Conservation (phyloP, 345 rosid genomes). For the Trapa incisa region DNA sequence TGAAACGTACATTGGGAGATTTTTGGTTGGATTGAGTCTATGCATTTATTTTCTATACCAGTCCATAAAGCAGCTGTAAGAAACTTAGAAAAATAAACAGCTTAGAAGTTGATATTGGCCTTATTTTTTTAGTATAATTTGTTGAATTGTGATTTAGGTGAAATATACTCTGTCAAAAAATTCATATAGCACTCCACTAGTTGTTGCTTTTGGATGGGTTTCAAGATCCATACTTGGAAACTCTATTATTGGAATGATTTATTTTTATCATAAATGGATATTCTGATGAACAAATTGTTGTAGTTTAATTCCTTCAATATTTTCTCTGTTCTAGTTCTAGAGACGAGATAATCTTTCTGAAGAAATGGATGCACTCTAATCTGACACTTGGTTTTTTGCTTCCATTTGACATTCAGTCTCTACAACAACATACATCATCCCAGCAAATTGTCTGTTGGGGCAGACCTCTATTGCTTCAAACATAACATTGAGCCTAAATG, state of each 20-base stretch:
- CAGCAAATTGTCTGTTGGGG: conserved; percentile 45
- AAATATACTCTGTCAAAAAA: too few species aligned
- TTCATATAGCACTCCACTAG: not conserved
- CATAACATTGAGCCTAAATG: conserved; percentile 84
- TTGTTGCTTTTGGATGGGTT: conserved; percentile 13
- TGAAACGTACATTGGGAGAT: too few species aligned
- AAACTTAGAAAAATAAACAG: not conserved
- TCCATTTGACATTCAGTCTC: conserved; percentile 27
- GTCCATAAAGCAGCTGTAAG: not conserved
- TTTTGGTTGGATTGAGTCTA: too few species aligned
- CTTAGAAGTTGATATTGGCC: not conserved
- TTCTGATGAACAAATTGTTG: not conserved
- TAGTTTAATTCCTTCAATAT: not conserved
- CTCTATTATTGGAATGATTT: too few species aligned
- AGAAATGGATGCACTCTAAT: not conserved
- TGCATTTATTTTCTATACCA: too few species aligned
- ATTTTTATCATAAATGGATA: not conserved
- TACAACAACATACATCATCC: conserved; percentile 70
- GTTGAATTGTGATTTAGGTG: not conserved
- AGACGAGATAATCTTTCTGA: not conserved
- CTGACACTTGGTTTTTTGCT: not conserved
- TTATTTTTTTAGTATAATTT: not conserved
- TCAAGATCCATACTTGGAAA: conserved; percentile 48
- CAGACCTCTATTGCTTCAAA: conserved; percentile 86
- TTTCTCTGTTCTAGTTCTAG: not conserved